Percentiles rank a stretch among this genome's conserved stretches.
Conservation (phyloP, 768 basidiomycete genomes). For the Suillus cothurnatus region DNA sequence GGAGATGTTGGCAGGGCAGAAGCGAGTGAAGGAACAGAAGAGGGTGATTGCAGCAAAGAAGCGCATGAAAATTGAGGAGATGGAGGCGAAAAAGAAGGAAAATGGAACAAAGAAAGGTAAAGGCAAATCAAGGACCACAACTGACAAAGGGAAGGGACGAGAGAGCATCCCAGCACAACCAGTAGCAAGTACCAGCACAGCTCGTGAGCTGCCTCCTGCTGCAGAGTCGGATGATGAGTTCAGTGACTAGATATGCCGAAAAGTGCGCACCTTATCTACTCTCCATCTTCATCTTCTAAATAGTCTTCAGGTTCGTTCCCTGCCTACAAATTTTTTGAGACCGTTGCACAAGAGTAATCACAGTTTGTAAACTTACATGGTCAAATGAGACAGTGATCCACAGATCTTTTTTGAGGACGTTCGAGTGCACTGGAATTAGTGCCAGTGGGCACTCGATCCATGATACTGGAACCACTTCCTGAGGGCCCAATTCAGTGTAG, state of each 20-base stretch:
- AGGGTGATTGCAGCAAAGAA: background rate
- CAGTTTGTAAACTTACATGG: slow-evolving; percentile 2
- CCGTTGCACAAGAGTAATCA: background rate
- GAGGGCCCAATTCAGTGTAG: background rate
- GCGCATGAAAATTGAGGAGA: background rate
- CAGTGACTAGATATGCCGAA: background rate
- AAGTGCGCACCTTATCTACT: background rate
- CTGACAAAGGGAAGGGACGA: background rate
- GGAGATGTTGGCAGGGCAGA: slow-evolving; percentile 1
- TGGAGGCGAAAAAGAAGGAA: background rate
- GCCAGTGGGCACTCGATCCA: background rate
- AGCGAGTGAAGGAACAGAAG: background rate
- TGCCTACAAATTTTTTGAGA: background rate
- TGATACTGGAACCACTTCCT: background rate
- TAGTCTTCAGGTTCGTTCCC: background rate
- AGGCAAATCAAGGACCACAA: background rate
- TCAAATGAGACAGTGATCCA: slow-evolving; percentile 6
- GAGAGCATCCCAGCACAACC: background rate
- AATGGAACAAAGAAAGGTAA: background rate
- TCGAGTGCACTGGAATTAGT: background rate
- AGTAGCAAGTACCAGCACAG: background rate
- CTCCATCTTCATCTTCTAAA: background rate
- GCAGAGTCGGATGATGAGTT: background rate
- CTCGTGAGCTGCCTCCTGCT: background rate
- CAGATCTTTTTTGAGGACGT: slow-evolving; percentile 1